Evolutionary conservation across 164 flowering plant genomes (phyloP).

Genomic region (Berberis vulgaris): DNA sequence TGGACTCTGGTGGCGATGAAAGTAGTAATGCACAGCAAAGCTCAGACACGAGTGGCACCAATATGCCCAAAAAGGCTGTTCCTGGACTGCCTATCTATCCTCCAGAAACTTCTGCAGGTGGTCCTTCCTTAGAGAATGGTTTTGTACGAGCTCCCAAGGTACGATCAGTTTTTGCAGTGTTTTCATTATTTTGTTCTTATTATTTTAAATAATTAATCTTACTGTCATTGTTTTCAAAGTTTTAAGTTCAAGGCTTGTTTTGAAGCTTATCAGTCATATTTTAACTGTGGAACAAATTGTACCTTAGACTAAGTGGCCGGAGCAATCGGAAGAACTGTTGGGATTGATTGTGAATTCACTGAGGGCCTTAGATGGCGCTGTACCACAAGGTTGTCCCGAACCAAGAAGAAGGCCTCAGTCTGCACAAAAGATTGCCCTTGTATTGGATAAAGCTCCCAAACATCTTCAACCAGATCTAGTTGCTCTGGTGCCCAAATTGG

Average conservation of each 20-base stretch:
- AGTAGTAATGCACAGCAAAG: constrained; percentile 64
- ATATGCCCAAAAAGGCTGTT: constrained; percentile 33
- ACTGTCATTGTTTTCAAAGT: constrained; percentile 15
- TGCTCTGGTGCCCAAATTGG: constrained; percentile 87
- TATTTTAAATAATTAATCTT: neutral
- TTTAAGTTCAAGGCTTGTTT: neutral
- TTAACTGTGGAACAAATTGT: constrained; percentile 3
- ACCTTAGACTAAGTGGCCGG: constrained; percentile 70
- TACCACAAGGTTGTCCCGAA: constrained; percentile 92
- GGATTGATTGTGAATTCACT: constrained; percentile 94
- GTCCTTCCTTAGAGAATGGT: constrained; percentile 38
- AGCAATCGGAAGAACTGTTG: constrained; percentile 98
- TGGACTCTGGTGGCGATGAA: constrained; percentile 24
- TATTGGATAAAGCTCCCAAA: constrained; percentile 95
- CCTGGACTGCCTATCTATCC: constrained; percentile 53
- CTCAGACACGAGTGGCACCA: constrained; percentile 37
- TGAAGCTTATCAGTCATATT: constrained; percentile 22
- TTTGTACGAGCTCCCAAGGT: constrained; percentile 68
- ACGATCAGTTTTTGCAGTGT: constrained; percentile 3
- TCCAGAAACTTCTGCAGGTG: constrained; percentile 67
- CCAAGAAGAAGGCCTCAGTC: constrained; percentile 89
- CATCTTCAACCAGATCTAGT: constrained; percentile 89
- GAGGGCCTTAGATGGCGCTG: constrained; percentile 89
- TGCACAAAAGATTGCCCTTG: constrained; percentile 89
- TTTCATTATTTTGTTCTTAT: no score